Percentiles rank a stretch among this genome's conserved stretches.
phyloP scores from a whole-genome alignment of 108 stramenopile species.

The Poteriospumella lacustris region DNA sequence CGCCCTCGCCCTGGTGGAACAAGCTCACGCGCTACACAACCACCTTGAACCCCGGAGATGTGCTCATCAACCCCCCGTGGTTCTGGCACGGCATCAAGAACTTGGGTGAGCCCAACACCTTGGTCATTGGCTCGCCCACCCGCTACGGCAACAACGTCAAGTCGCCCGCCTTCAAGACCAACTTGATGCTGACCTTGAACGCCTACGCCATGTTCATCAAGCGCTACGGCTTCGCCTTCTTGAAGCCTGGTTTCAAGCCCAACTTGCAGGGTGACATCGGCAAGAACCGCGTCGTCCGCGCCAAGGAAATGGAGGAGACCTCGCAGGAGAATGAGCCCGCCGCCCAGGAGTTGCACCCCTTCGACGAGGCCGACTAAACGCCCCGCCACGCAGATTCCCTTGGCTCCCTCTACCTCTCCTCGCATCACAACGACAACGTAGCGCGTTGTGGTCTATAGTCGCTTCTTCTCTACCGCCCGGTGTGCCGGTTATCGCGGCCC shows the following conservation, averaged over 20 bases:
- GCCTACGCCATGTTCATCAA: not conserved
- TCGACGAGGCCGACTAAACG: too few species aligned
- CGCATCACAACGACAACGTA: too few species aligned
- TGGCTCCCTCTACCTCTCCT: too few species aligned
- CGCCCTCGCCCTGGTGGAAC: constrained; percentile 1
- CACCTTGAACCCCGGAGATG: constrained; percentile 10
- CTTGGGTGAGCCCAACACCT: not conserved
- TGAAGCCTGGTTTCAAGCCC: not conserved
- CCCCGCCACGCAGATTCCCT: too few species aligned
- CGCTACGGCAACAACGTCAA: constrained; percentile 1
- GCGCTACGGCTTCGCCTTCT: not conserved
- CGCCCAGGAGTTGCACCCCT: too few species aligned
- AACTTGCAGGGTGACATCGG: not conserved
- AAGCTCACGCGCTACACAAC: constrained; percentile 19
- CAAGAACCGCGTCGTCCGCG: not conserved
- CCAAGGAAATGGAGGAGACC: too few species aligned
- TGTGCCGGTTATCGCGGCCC: too few species aligned
- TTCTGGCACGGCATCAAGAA: constrained; percentile 29
- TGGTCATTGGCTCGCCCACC: constrained; percentile 19
- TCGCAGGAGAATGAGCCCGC: too few species aligned
- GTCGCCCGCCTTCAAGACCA: not conserved
- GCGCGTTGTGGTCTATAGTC: too few species aligned
- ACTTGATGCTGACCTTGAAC: not conserved
- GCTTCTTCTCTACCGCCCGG: too few species aligned
- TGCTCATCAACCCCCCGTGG: constrained; percentile 28